Evolutionary conservation across 2,329 filamentous ascomycete species (phyloP).

Genomic region (Fonsecaea monophora): DNA sequence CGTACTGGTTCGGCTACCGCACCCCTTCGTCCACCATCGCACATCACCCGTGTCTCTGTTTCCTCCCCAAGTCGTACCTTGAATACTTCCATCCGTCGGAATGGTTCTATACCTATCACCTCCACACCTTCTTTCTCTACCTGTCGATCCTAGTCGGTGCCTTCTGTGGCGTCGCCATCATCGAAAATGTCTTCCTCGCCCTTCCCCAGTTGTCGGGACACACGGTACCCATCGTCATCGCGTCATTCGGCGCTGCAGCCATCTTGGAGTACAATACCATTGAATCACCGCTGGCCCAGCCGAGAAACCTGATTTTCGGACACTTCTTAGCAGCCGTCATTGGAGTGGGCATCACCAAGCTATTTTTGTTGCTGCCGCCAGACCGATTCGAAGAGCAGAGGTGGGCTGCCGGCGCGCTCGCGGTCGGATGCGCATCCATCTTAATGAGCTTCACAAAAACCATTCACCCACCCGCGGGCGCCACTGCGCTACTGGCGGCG

Average conservation of each 20-base stretch:
- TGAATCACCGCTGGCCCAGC: constrained; percentile 74
- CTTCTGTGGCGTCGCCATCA: constrained; percentile 66
- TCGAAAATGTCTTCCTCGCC: constrained; percentile 63
- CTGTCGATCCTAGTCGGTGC: constrained; percentile 71
- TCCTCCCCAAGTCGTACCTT: constrained; percentile 2
- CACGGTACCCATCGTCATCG: constrained; percentile 68
- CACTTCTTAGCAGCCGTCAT: constrained; percentile 68
- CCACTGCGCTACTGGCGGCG: constrained; percentile 73
- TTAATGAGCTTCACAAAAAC: constrained; percentile 75
- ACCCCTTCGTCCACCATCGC: neutral
- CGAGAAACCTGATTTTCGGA: constrained; percentile 72
- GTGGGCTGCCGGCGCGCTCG: constrained; percentile 70
- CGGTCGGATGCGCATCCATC: constrained; percentile 68
- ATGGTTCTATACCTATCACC: constrained; percentile 28
- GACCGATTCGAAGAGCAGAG: constrained; percentile 58
- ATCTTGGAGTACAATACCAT: constrained; percentile 77
- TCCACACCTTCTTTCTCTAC: constrained; percentile 66
- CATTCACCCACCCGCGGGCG: constrained; percentile 75
- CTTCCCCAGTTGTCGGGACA: constrained; percentile 62
- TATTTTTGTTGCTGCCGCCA: constrained; percentile 62
- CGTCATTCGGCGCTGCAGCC: constrained; percentile 75
- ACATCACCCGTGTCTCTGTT: constrained; percentile 10
- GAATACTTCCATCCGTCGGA: constrained; percentile 2
- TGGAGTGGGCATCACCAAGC: constrained; percentile 68
- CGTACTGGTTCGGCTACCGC: constrained; percentile 73